Evolutionary conservation across 2,329 filamentous ascomycete species (phyloP), one percentile per base, ranked within the genome.

Genomic region (Drechslerella coelobrocha): DNA sequence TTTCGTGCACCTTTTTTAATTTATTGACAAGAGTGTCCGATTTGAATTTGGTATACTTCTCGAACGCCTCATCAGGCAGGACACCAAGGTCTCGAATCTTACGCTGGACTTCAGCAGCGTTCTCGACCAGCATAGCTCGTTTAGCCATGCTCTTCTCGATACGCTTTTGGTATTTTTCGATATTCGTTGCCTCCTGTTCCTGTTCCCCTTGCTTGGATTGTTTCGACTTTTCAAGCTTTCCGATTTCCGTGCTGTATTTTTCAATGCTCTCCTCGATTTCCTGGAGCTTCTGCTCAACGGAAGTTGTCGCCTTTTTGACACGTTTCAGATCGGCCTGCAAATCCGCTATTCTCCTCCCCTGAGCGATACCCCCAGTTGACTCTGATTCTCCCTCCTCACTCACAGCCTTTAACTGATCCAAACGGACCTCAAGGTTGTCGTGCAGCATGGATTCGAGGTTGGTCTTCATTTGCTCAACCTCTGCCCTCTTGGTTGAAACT

Each of bases 1-100:
- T 88, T 75, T 96, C 91, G 73, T 96, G 95, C 76, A 93, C 91
- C 77, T 92, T 95, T 80, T 94, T 92, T 23, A 97, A 85, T 62
- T 88, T 88, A 76, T 84, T 85, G 57, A 84, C 83, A 59, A 93
- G 89, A 54, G 84, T 86, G 73, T 92, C 90, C 24, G 88, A 87
- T 75, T 91, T 89, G 78, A 91, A 89, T 75, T 88, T 89, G 76
- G 90, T 87, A 78, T 96, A 99, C 77, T 92, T 94, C 74, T 90
- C 90, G 78, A 96, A 94, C 0, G 93, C 92, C 76, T 97, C 92
- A 72, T 97, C 92, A 0, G 94, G 93, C 14, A 99, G 83, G 17
- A 96, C 92, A 74, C 94, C 94, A 5, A 99, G 83, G 74, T 96
- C 92, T 50, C 93, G 89, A 75, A 99, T 97, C 73, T 92, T 93